Base-by-base conservation (phyloP, 345 rosid genomes). In the Conringia planisiliqua region DNA sequence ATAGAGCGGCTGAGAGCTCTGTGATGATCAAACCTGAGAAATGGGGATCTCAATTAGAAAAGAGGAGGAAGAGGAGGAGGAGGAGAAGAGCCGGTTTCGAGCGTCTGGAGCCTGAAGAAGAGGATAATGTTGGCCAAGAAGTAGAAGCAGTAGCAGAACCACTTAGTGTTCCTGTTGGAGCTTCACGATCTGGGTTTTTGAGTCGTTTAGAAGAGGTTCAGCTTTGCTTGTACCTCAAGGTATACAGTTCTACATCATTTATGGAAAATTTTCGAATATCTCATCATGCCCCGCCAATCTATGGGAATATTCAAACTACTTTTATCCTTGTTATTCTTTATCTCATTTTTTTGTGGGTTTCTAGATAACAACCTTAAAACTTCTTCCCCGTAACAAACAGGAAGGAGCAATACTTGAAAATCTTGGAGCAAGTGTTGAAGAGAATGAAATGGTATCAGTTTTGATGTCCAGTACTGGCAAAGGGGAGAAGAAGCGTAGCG, bases 341-440 rank as follows among this genome's bases (percentile, higher is more conserved):
- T 22, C 57, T 51, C 57, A 46, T 17, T 7, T 24, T 24, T 43
- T 43, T n/a, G 18, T 43, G 17, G 0, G 20, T 42, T 42, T 42
- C 7, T 43, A n/a, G 48, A n/a, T 14, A 43, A 43, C 12, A 48
- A 10, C 6, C 3, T 64, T 5, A 26, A 5, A 20, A 9, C 35
- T 3, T 61, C 22, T 42, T 58, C 20, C 18, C 6, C 3, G 16
- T 59, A 73, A 72, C 68, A 84, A 72, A 69, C 70, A 85, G 88
- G 85, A 87, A 46, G 84, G 84, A 59, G 88, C 80, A 43, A 85
- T 74, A 63, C 52, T 83, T 71, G 88, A 85, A 64, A 84, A 29
- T 35, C 68, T 73, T 18, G 83, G 79, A 60, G 78, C 66, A 72
- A 71, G 81, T 78, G 61, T 66, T 5, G 70, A 60, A 50, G 84